Percentiles rank a stretch among this genome's conserved stretches.
These are phyloP conservation scores for Penicillium janthinellum DNA, from an alignment of 2,329 filamentous ascomycete species.

Conservation along the genomic window DNA sequence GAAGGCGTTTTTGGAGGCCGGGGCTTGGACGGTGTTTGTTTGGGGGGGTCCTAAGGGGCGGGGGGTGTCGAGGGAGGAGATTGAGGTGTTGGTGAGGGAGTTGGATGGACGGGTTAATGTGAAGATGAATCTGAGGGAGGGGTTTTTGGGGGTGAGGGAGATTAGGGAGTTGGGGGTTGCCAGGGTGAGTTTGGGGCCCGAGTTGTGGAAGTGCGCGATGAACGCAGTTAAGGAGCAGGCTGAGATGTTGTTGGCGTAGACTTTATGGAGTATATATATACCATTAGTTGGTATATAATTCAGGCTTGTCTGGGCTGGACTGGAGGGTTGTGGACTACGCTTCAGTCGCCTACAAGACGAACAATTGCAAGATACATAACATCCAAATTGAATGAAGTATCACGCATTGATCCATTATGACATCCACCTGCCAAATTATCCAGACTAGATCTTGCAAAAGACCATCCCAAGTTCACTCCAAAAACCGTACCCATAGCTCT, in stretches of 20 bases:
- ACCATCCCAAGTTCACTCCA: neutral
- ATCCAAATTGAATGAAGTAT: neutral
- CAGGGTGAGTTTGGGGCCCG: constrained; percentile 58
- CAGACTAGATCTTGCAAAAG: neutral
- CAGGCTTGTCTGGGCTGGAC: neutral
- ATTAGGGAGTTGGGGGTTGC: constrained; percentile 55
- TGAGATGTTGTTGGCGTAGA: constrained; percentile 26
- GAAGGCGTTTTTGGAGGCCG: constrained; percentile 59
- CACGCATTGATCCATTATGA: neutral
- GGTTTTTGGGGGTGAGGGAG: constrained; percentile 47
- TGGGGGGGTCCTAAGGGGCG: constrained; percentile 56
- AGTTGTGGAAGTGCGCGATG: constrained; percentile 48
- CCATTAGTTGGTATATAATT: too few species aligned
- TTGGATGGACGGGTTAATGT: constrained; percentile 56
- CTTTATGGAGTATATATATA: neutral
- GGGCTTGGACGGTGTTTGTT: constrained; percentile 62
- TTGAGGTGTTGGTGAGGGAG: constrained; percentile 50
- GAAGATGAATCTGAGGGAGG: constrained; percentile 43
- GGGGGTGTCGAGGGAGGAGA: constrained; percentile 49
- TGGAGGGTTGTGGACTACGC: too few species aligned
- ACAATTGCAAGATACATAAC: neutral
- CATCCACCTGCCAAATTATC: neutral
- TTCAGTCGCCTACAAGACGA: neutral
- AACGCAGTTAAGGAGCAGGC: constrained; percentile 32
- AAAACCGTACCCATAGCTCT: too few species aligned